A percentile compares a stretch with the other conserved stretches of the same genome.
Conservation (phyloP, 2,329 filamentous ascomycete genomes). For the Penicillium decumbens region DNA sequence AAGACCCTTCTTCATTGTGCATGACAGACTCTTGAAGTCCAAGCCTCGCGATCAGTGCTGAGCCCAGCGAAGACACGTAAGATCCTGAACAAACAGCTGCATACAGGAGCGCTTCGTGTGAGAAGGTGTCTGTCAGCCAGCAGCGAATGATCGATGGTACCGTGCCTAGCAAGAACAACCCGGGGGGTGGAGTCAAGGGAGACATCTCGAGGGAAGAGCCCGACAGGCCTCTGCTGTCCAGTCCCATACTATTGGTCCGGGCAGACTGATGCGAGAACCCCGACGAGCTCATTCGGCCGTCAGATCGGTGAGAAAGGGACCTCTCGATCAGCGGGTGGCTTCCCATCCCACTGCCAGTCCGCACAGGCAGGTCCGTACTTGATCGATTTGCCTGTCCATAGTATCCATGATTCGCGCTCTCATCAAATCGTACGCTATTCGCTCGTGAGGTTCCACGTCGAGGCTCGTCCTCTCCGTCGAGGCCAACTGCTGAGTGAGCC, state of each 20-base stretch:
- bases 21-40: slow-evolving; percentile 64
- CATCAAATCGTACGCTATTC: slow-evolving; percentile 96
- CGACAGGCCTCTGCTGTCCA: slow-evolving; percentile 64
- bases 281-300: slow-evolving; percentile 90
- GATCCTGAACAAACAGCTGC: slow-evolving; percentile 90
- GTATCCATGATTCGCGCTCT: slow-evolving; percentile 86
- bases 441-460: slow-evolving; percentile 84
- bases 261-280: slow-evolving; percentile 73
- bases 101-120: slow-evolving; percentile 82
- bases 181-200: slow-evolving; percentile 73
- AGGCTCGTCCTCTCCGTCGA: slow-evolving; percentile 81
- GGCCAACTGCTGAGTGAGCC: slow-evolving; percentile 67
- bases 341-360: slow-evolving; percentile 75
- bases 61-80: slow-evolving; percentile 76
- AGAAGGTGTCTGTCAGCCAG: slow-evolving; percentile 88
- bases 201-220: slow-evolving; percentile 62
- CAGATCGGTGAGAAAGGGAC: slow-evolving; percentile 88
- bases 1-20: slow-evolving; percentile 59
- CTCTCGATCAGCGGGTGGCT: slow-evolving; percentile 81
- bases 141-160: slow-evolving; percentile 93
- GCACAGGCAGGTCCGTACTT: slow-evolving; percentile 73
- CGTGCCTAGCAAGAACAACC: slow-evolving; percentile 77
- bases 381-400: slow-evolving; percentile 80
- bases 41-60: slow-evolving; percentile 68
- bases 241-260: slow-evolving; percentile 79